Evolutionary conservation across 371 early-diverging fungal species (phyloP).

Genomic region (Gilbertella persicaria): DNA sequence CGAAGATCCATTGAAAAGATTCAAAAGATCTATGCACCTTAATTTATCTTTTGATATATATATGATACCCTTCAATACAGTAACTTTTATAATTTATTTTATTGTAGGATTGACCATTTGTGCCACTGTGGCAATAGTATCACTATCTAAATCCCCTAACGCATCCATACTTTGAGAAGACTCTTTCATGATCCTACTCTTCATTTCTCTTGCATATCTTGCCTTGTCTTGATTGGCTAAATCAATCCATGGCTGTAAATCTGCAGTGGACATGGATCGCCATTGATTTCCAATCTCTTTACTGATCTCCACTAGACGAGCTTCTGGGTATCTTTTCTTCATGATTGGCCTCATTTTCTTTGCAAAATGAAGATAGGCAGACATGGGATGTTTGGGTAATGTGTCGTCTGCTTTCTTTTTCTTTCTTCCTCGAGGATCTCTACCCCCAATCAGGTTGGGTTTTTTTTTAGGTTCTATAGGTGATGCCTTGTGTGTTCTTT

Average conservation of each 20-base stretch:
- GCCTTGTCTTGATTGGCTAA: slow-evolving; percentile 71
- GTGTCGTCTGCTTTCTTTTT: slow-evolving; percentile 66
- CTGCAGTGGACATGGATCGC: slow-evolving; percentile 54
- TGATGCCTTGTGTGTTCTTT: slow-evolving; percentile 18
- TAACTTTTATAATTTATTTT: neutral
- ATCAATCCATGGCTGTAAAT: slow-evolving; percentile 61
- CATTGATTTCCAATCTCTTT: slow-evolving; percentile 67
- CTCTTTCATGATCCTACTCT: no score
- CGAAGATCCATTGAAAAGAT: slow-evolving; percentile 22
- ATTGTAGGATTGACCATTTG: slow-evolving; percentile 29
- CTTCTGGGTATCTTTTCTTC: slow-evolving; percentile 54
- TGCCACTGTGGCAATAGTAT: slow-evolving; percentile 24
- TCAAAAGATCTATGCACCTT: slow-evolving; percentile 31
- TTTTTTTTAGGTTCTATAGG: slow-evolving; percentile 14
- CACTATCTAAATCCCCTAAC: slow-evolving; percentile 19
- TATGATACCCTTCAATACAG: neutral
- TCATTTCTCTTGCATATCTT: slow-evolving; percentile 73
- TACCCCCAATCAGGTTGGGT: slow-evolving; percentile 19
- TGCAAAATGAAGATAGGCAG: slow-evolving; percentile 72
- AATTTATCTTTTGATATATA: neutral
- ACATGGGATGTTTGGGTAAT: slow-evolving; percentile 82
- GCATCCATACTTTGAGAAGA: no score
- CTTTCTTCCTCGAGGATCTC: slow-evolving; percentile 55
- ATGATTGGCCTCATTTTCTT: slow-evolving; percentile 61
- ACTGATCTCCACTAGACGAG: slow-evolving; percentile 66